These are phyloP conservation scores for Capronia coronata DNA, from an alignment of 2,329 filamentous ascomycete species.

Conservation along the genomic window DNA sequence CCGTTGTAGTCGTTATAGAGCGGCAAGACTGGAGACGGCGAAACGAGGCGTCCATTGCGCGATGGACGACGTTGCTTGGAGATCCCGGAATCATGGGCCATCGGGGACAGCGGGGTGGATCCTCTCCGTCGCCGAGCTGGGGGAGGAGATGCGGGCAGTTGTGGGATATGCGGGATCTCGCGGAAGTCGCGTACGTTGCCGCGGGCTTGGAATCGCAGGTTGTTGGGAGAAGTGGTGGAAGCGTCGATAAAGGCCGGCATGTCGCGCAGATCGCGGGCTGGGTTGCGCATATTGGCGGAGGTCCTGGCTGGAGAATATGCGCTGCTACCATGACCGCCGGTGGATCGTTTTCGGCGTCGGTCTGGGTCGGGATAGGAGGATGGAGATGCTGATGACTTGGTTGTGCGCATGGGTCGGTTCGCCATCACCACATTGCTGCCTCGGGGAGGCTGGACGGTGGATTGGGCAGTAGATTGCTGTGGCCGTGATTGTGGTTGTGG, in stretches of 20 bases:
- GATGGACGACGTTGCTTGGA: not conserved
- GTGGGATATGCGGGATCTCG: conserved; percentile 8
- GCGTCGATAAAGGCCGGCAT: conserved; percentile 6
- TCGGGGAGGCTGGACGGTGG: not conserved
- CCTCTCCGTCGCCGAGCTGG: not conserved
- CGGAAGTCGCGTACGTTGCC: conserved; percentile 4
- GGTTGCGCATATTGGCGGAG: conserved; percentile 6
- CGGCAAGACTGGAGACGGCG: not conserved
- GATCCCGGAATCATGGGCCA: conserved; percentile 2
- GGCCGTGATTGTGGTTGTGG: not conserved
- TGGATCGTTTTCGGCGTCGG: not conserved
- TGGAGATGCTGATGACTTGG: not conserved
- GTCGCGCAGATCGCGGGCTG: conserved; percentile 7
- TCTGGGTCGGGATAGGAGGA: not conserved
- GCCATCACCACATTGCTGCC: not conserved
- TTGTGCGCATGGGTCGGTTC: not conserved
- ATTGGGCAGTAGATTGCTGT: too few species aligned
- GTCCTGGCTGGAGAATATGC: conserved; percentile 4
- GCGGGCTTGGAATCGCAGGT: not conserved
- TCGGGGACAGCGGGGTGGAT: not conserved
- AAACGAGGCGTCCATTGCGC: too few species aligned
- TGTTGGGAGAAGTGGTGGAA: not conserved
- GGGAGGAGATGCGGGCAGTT: not conserved
- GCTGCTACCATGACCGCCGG: not conserved
- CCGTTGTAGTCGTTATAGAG: not conserved